phyloP scores from a whole-genome alignment of 2,329 filamentous ascomycete species.

The Fusarium sp. region DNA sequence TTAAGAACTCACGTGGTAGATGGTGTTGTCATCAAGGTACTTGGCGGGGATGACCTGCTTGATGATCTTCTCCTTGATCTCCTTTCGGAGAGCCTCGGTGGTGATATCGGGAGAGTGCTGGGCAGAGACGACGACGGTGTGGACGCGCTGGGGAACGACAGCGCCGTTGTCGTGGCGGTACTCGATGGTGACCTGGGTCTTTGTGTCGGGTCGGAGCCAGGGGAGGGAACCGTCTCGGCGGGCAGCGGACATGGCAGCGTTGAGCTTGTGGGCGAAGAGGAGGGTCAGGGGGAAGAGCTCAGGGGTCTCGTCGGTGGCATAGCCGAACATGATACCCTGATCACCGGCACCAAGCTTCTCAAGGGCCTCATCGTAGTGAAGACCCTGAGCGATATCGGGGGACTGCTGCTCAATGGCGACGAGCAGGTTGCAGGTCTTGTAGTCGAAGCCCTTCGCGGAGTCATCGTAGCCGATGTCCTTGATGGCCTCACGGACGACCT shows the following conservation, averaged over 20 bases:
- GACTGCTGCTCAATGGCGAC: slow-evolving; percentile 99
- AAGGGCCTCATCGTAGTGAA: slow-evolving; percentile 96
- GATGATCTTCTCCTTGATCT: slow-evolving; percentile 97
- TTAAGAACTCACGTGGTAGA: slow-evolving; percentile 84
- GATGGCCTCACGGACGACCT: slow-evolving; percentile 92
- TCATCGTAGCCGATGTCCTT: slow-evolving; percentile 99
- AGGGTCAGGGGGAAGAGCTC: slow-evolving; percentile 96
- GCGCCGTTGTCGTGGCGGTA: slow-evolving; percentile 97
- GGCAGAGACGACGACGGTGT: slow-evolving; percentile 96
- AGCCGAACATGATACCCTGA: slow-evolving; percentile 99
- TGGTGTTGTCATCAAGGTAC: slow-evolving; percentile 90
- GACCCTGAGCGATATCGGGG: slow-evolving; percentile 97
- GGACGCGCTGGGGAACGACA: slow-evolving; percentile 89
- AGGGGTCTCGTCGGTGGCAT: slow-evolving; percentile 98
- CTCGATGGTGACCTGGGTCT: slow-evolving; percentile 99
- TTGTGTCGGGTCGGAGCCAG: slow-evolving; percentile 98
- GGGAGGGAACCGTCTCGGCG: slow-evolving; percentile 87
- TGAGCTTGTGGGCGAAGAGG: slow-evolving; percentile 95
- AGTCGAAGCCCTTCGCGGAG: slow-evolving; percentile 98
- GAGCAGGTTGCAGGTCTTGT: slow-evolving; percentile 99
- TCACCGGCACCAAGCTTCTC: slow-evolving; percentile 99
- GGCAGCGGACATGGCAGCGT: slow-evolving; percentile 91
- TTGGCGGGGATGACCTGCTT: slow-evolving; percentile 92
- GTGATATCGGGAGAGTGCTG: slow-evolving; percentile 91
- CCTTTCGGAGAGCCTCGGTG: slow-evolving; percentile 91